phyloP scores from a whole-genome alignment of 108 stramenopile genomes.

The Cyclotella distinguenda region DNA sequence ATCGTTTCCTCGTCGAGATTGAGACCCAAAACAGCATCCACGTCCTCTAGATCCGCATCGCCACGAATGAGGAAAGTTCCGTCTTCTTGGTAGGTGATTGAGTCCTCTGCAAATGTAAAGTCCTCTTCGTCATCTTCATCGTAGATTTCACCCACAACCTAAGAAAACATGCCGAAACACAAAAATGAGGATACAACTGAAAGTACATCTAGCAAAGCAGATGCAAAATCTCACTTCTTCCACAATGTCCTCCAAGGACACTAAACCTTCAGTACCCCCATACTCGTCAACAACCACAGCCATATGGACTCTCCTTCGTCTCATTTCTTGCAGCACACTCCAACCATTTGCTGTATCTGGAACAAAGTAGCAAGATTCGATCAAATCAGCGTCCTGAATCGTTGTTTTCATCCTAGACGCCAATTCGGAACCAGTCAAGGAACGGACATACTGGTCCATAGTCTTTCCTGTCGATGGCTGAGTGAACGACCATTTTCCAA shows the following conservation, averaged over 20 bases:
- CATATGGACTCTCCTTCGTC: conserved; percentile 91
- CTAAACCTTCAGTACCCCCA: conserved; percentile 96
- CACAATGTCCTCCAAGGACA: conserved; percentile 94
- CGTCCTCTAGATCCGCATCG: conserved; percentile 92
- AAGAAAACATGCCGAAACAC: not conserved
- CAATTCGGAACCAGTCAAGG: conserved; percentile 76
- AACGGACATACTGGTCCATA: conserved; percentile 64
- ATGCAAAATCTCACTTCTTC: conserved; percentile 85
- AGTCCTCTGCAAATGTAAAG: conserved; percentile 84
- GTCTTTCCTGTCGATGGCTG: conserved; percentile 42
- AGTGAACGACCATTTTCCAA: conserved; percentile 46
- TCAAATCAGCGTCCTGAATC: conserved; percentile 79
- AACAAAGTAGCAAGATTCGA: conserved; percentile 95
- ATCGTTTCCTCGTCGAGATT: conserved; percentile 84
- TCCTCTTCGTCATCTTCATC: conserved; percentile 93
- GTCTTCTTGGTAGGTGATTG: conserved; percentile 85
- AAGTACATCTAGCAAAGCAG: not conserved
- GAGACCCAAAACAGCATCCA: conserved; percentile 81
- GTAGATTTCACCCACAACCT: conserved; percentile 85
- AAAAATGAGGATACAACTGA: not conserved
- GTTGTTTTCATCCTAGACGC: conserved; percentile 80
- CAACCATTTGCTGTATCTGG: conserved; percentile 96
- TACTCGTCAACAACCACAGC: conserved; percentile 98
- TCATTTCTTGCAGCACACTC: conserved; percentile 97
- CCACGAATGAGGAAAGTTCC: conserved; percentile 90